phyloP scores from a whole-genome alignment of 2,329 filamentous ascomycete genomes.

The Ceratocystis diversiconidia region DNA sequence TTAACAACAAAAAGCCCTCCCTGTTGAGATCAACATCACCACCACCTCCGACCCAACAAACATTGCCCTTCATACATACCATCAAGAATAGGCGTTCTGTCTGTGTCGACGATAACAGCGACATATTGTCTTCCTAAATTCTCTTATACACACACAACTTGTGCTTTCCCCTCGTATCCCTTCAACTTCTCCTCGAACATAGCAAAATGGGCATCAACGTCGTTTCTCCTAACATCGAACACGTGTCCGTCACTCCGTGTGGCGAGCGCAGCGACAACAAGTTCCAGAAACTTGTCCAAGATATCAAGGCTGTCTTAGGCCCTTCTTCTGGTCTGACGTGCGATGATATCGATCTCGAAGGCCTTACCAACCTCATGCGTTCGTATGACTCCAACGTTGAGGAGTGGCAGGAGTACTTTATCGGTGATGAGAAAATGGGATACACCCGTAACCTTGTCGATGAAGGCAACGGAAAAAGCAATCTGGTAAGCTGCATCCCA shows the following conservation, averaged over 20 bases:
- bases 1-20: slow-evolving; percentile 7
- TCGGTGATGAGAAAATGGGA: slow-evolving; percentile 51
- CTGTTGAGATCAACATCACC: background rate
- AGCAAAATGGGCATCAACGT: slow-evolving; percentile 16
- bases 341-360: slow-evolving; percentile 61
- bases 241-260: slow-evolving; percentile 9
- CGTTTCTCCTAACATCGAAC: slow-evolving; percentile 13
- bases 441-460: slow-evolving; percentile 88
- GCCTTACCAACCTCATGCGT: slow-evolving; percentile 59
- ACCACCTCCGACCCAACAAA: slow-evolving; percentile 1
- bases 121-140: background rate
- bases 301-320: slow-evolving; percentile 61
- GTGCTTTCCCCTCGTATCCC: background rate
- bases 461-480: slow-evolving; percentile 69
- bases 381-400: slow-evolving; percentile 52
- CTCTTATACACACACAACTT: background rate
- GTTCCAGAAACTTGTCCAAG: slow-evolving; percentile 58
- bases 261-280: slow-evolving; percentile 24
- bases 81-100: background rate
- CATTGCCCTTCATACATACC: background rate
- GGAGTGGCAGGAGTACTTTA: slow-evolving; percentile 64
- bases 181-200: background rate
- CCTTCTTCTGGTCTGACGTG: slow-evolving; percentile 71
- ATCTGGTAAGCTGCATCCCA: slow-evolving; percentile 40
- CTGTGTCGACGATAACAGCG: background rate